Evolutionary conservation across 306 rosid species (phyloP).

Genomic region (Dalbergia oliveri): DNA sequence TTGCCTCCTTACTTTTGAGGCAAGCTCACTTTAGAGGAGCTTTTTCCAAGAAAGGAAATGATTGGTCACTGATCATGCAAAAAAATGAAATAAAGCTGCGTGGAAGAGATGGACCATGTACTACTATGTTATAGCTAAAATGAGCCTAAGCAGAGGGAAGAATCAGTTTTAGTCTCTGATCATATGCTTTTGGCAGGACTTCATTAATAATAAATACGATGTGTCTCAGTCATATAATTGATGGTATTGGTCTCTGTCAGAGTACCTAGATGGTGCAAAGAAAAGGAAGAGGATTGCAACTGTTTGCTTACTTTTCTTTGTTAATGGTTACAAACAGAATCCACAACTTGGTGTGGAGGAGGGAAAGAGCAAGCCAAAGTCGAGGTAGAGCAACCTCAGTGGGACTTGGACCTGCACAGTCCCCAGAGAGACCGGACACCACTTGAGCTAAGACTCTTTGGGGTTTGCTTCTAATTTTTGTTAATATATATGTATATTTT

Average conservation of each 20-base stretch:
- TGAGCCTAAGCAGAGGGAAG: not conserved
- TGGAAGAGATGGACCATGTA: not conserved
- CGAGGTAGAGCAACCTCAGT: not conserved
- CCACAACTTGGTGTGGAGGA: not conserved
- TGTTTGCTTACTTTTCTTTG: not conserved
- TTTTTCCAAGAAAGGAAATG: not conserved
- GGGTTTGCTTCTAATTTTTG: not conserved
- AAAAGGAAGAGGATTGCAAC: not conserved
- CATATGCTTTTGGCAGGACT: not conserved
- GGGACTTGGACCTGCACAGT: not conserved
- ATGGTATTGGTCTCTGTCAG: slow-evolving; percentile 14
- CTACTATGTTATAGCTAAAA: not conserved
- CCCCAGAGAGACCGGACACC: not conserved
- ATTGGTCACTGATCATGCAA: slow-evolving; percentile 19
- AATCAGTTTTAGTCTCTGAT: not conserved
- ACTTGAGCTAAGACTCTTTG: not conserved
- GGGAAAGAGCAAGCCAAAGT: slow-evolving; percentile 10
- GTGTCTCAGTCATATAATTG: not conserved
- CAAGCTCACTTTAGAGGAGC: too few relatives aligned
- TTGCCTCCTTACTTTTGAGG: too few relatives aligned
- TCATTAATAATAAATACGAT: not conserved
- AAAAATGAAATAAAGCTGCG: not conserved
- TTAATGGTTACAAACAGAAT: not conserved
- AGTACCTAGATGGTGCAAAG: slow-evolving; percentile 12
- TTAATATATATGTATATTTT: not conserved